Base-by-base conservation (phyloP, 768 basidiomycete species). In the Mycena galopus region DNA sequence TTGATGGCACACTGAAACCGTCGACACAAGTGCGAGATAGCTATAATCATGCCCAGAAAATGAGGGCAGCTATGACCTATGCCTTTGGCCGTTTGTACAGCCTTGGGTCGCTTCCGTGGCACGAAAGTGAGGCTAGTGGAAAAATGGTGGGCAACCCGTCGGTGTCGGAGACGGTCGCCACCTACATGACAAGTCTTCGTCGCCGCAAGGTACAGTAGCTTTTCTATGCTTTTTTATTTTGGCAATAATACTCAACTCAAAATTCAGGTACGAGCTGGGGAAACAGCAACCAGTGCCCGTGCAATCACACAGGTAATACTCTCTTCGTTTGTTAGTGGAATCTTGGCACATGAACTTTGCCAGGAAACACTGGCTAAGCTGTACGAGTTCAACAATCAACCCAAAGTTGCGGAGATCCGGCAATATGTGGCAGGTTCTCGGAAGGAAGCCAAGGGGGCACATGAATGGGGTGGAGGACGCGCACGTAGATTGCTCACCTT, bases 381-480 rank as follows among this genome's bases (percentile, higher is more conserved):
- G 7, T 44, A 44, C 42, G 16, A 44, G 16, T 44, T 44, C 42
- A 44, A 44, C 19, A 16, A 44, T 6, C 12, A 21, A 44, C 42
- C 42, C 19, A 21, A 44, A 19, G 12, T 17, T 11, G 64, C 19
- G 50, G 58, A 57, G 1, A 47, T 73, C 56, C 27, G 57, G 58
- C 27, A 62, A 69, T 66, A 67, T 29, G 19, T 67, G 0, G 55
- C 65, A 3, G 35, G 65, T n/a, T 37, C 25, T 8, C 69, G 69
- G 1, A 57, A 57, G 19, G 23, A 29, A 6, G 25, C 19, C 3
- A 61, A 53, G 21, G n/a, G 17, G 21, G 4, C 16, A 16, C 55
- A 80, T 50, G 35, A 76, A 2, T 83, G 82, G 82, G 80, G 78
- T 32, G 82, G 83, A 6, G 75, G 73, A 11, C 61, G 75, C 1